A percentile compares a stretch with the other conserved stretches of the same genome.
Evolutionary conservation across 1,284 basidiomycete genomes (phyloP).

Genomic region (Athelia sp.): DNA sequence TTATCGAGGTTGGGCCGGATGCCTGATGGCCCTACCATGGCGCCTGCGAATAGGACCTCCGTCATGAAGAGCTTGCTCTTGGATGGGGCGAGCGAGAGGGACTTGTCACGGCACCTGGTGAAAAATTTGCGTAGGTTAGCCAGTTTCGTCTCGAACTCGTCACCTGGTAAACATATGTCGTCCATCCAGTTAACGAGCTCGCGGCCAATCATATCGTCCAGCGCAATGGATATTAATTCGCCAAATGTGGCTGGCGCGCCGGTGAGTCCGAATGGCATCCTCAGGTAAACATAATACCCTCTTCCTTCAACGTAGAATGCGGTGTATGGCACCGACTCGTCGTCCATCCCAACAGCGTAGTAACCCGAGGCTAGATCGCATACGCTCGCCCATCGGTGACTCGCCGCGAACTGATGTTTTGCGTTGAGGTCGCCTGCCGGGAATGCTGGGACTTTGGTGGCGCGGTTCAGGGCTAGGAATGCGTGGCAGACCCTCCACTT

Average conservation of each 20-base stretch:
- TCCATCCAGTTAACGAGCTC: constrained; percentile 12
- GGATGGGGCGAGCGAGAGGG: constrained; percentile 1
- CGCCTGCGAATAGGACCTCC: constrained; percentile 12
- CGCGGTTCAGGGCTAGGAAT: neutral
- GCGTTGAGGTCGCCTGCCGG: constrained; percentile 11
- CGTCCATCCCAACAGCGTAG: constrained; percentile 11
- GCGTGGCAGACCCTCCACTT: constrained; percentile 1
- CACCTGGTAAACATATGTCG: constrained; percentile 7
- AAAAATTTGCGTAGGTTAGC: neutral
- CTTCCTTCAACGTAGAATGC: constrained; percentile 13
- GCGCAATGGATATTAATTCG: constrained; percentile 7
- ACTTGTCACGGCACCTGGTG: neutral
- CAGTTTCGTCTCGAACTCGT: constrained; percentile 7
- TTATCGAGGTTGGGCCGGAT: constrained; percentile 5
- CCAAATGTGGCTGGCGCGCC: constrained; percentile 14
- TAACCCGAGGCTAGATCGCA: constrained; percentile 13
- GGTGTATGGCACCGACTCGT: constrained; percentile 8
- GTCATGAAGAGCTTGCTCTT: constrained; percentile 6
- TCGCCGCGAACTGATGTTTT: constrained; percentile 12
- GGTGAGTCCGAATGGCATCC: constrained; percentile 11
- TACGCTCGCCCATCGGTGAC: constrained; percentile 8
- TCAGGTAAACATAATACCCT: constrained; percentile 12
- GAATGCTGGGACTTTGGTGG: constrained; percentile 2
- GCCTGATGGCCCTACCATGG: constrained; percentile 1
- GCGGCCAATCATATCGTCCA: constrained; percentile 11